phyloP scores from a whole-genome alignment of 768 basidiomycete species.

The Rhizopogon vinicolor region DNA sequence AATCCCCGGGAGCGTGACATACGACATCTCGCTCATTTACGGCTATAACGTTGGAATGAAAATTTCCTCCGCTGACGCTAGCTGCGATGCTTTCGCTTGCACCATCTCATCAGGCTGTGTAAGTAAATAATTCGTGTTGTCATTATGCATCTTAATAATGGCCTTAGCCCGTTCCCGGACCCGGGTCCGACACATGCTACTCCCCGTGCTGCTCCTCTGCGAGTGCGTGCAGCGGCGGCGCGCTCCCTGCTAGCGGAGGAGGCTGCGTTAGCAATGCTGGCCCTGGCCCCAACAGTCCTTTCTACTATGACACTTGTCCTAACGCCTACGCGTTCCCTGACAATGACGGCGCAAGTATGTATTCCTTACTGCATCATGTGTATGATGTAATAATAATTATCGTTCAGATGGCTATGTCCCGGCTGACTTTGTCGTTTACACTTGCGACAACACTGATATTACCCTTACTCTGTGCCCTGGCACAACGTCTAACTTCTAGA shows the following conservation, averaged over 20 bases:
- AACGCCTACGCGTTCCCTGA: slow-evolving; percentile 30
- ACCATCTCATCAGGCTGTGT: slow-evolving; percentile 27
- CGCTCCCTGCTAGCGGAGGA: slow-evolving; percentile 21
- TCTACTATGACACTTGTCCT: slow-evolving; percentile 22
- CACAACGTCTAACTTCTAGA: slow-evolving; percentile 11
- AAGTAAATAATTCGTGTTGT: slow-evolving; percentile 2
- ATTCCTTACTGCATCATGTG: neutral
- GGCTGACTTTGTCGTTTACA: slow-evolving; percentile 25
- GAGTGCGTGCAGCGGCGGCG: slow-evolving; percentile 22
- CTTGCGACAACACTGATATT: slow-evolving; percentile 21
- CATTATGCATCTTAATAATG: neutral
- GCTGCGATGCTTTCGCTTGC: slow-evolving; percentile 26
- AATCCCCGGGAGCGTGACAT: slow-evolving; percentile 23
- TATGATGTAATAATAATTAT: neutral
- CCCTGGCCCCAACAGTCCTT: slow-evolving; percentile 24
- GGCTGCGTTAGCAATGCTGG: slow-evolving; percentile 23
- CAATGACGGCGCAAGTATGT: slow-evolving; percentile 25
- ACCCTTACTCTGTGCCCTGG: slow-evolving; percentile 27
- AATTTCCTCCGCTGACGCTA: slow-evolving; percentile 21
- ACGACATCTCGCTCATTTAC: slow-evolving; percentile 30
- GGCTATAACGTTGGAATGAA: slow-evolving; percentile 31
- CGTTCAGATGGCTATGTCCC: slow-evolving; percentile 19
- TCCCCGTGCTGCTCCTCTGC: slow-evolving; percentile 26
- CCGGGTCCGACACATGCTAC: slow-evolving; percentile 16
- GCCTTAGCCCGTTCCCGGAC: slow-evolving; percentile 24